Evolutionary conservation across 2,329 filamentous ascomycete genomes (phyloP), one percentile per base, ranked within the genome.

Genomic region (Colletotrichum brevisporum): DNA sequence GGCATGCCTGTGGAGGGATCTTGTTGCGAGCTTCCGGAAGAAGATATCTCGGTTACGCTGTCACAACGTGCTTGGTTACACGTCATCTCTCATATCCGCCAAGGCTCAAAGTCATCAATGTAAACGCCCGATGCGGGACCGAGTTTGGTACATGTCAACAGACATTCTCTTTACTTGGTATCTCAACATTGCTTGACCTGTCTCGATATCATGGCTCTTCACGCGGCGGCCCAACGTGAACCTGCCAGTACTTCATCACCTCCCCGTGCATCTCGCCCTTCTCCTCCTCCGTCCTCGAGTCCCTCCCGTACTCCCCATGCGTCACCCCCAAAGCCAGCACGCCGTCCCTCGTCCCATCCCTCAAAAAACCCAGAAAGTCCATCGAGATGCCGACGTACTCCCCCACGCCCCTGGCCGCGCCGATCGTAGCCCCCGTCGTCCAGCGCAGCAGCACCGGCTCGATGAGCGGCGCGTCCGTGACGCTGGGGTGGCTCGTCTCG

Each of bases 391-490:
- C 82, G 31, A 91, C 88, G 72, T 92, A 92, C 76, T 91, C 85
- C 36, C 80, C 76, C 50, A 92, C 75, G 0, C 88, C 90, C 65
- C 88, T 83, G 51, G 81, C 82, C 1, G 86, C 86, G 62, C 89
- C 80, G n/a, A 91, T 83, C 1, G 82, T 86, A 0, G 90, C 87
- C 0, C 89, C 88, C 0, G 90, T 91, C 0, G 88, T 88, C 80
- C 88, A 86, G 64, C 86, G 84, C 52, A 92, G 81, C 31, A 92
- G 79, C 58, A 85, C 78, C 0, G 90, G 90, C 69, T 91, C 86
- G 8, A 92, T 83, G 3, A 92, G 80, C 0, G 90, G 89, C 16
- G 90, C 90, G 74, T 92, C 90, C 0, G 90, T 91, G 21, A 91
- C 87, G 10, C 85, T 88, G 0, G 90, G 89, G 73, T 92, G 90